Evolutionary conservation across 2,329 filamentous ascomycete species (phyloP).

Genomic region (Colletotrichum falcatum): DNA sequence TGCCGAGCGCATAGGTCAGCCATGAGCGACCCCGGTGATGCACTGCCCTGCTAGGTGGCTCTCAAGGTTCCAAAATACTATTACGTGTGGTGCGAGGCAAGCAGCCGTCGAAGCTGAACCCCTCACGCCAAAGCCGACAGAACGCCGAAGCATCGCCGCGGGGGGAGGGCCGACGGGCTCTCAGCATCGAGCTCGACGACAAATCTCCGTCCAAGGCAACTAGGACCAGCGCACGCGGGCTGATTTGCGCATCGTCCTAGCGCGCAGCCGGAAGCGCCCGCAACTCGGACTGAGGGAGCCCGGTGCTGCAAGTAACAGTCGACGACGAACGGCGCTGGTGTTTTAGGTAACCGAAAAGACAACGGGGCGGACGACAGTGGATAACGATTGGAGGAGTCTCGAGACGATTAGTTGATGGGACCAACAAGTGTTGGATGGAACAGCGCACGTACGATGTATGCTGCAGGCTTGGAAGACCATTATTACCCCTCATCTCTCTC

Average conservation of each 20-base stretch:
- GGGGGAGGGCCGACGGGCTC: conserved; percentile 5
- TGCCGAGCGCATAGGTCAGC: conserved; percentile 5
- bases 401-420: conserved; percentile 27
- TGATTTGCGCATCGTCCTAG: conserved; percentile 18
- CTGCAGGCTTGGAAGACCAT: conserved; percentile 30
- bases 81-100: conserved; percentile 13
- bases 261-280: conserved; percentile 12
- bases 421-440: conserved; percentile 30
- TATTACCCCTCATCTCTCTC: conserved; percentile 41
- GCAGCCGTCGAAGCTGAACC: conserved; percentile 22
- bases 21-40: background rate
- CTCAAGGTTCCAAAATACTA: background rate
- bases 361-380: conserved; percentile 3
- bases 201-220: conserved; percentile 33
- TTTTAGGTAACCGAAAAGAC: conserved; percentile 16
- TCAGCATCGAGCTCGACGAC: conserved; percentile 35
- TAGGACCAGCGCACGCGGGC: conserved; percentile 20
- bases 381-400: conserved; percentile 14
- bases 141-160: conserved; percentile 38
- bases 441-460: conserved; percentile 34
- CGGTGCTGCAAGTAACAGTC: background rate
- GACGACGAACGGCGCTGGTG: conserved; percentile 9
- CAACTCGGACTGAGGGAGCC: background rate
- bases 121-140: conserved; percentile 34
- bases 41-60: background rate